These are phyloP conservation scores for Furcasterigmium sp. DNA, from an alignment of 2,329 filamentous ascomycete species.

Conservation along the genomic window DNA sequence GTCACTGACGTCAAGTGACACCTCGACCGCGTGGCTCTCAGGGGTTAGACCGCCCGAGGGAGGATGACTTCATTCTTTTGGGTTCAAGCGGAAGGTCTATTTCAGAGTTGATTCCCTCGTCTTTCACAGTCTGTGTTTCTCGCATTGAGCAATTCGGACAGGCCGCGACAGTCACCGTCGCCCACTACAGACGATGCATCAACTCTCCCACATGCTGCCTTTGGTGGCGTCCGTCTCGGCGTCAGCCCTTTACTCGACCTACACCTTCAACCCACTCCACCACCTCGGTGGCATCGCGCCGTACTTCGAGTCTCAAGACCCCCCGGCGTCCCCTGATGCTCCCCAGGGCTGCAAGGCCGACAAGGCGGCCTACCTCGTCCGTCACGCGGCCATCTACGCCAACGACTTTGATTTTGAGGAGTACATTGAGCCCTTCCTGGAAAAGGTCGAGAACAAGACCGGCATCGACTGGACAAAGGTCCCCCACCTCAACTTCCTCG, in stretches of 20 bases:
- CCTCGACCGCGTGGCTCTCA: too few species aligned
- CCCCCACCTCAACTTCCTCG: constrained; percentile 50
- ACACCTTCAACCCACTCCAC: constrained; percentile 47
- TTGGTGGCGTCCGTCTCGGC: too few species aligned
- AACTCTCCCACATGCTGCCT: too few species aligned
- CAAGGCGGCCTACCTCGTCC: constrained; percentile 49
- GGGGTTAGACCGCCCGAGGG: too few species aligned
- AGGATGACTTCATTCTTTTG: too few species aligned
- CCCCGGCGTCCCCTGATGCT: constrained; percentile 32
- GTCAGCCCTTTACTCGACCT: constrained; percentile 35
- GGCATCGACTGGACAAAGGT: constrained; percentile 50
- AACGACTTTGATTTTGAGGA: constrained; percentile 55
- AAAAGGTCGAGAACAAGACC: constrained; percentile 54
- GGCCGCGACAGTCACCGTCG: too few species aligned
- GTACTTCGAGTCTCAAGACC: constrained; percentile 51
- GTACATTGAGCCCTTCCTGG: constrained; percentile 50
- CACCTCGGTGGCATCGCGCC: constrained; percentile 52
- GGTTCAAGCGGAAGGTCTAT: too few species aligned
- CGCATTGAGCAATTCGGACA: too few species aligned
- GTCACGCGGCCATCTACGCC: constrained; percentile 56
- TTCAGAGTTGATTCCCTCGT: too few species aligned
- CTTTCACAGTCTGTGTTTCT: too few species aligned
- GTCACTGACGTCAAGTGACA: too few species aligned
- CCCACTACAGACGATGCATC: too few species aligned
- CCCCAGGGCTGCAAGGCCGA: constrained; percentile 46